Conservation (phyloP, 805 yeast species). For the Starmera dryadoides region DNA sequence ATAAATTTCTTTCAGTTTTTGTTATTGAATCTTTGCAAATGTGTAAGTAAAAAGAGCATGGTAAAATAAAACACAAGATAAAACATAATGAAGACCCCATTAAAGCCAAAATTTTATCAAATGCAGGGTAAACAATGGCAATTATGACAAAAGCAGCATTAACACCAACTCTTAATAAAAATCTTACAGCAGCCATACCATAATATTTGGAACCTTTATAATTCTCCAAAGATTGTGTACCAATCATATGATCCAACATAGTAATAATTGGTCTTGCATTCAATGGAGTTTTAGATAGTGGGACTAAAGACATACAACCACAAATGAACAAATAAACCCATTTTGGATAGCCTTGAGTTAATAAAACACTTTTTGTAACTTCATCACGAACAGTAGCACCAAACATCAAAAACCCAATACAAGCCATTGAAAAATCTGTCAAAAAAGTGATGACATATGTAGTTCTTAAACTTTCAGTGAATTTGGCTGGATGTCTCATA, state of each 20-base stretch:
- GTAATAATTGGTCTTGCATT: constrained; percentile 78
- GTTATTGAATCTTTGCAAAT: constrained; percentile 41
- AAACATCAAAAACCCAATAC: constrained; percentile 73
- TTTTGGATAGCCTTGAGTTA: constrained; percentile 60
- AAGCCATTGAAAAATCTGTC: constrained; percentile 58
- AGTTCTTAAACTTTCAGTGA: constrained; percentile 41
- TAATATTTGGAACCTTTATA: constrained; percentile 12
- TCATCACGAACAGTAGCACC: constrained; percentile 66
- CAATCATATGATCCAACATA: constrained; percentile 51
- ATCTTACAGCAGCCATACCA: constrained; percentile 13
- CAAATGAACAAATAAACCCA: constrained; percentile 55
- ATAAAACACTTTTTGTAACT: constrained; percentile 66
- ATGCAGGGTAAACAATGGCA: constrained; percentile 65
- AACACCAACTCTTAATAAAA: constrained; percentile 31
- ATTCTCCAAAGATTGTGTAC: constrained; percentile 20
- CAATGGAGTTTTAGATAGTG: constrained; percentile 78
- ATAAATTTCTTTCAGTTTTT: constrained; percentile 28
- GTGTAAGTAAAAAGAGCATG: constrained; percentile 61
- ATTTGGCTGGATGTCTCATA: constrained; percentile 60
- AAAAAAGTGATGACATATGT: constrained; percentile 56
- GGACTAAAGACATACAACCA: constrained; percentile 69
- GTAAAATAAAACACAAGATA: constrained; percentile 71
- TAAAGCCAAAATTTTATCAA: constrained; percentile 75
- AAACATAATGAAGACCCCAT: constrained; percentile 79
- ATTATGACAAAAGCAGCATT: constrained; percentile 49